These are phyloP conservation scores for Salvia splendens DNA, from an alignment of 257 asterid genomes.

Conservation along the genomic window DNA sequence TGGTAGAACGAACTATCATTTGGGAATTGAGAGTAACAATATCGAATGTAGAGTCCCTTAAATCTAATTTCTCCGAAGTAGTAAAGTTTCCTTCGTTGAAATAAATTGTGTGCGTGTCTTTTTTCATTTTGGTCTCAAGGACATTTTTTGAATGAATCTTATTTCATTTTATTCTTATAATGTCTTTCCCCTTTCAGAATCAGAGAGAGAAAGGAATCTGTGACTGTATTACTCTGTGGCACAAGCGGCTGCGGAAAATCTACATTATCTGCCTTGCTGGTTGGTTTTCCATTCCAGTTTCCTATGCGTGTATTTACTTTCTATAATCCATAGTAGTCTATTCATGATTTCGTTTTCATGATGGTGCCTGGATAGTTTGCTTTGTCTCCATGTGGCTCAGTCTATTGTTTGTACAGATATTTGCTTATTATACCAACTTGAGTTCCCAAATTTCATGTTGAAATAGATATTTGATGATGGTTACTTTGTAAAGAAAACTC, in stretches of 20 bases:
- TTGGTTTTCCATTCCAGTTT: slow-evolving; percentile 38
- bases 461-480: slow-evolving; percentile 2
- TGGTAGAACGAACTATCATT: background rate
- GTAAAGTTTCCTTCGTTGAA: background rate
- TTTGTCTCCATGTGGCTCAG: slow-evolving; percentile 15
- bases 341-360: slow-evolving; percentile 4
- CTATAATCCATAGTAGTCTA: background rate
- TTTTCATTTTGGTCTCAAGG: too few species aligned
- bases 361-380: slow-evolving; percentile 7
- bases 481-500: slow-evolving; percentile 5
- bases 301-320: slow-evolving; percentile 14
- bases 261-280: slow-evolving; percentile 98
- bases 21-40: background rate
- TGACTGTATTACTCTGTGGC: slow-evolving; percentile 89
- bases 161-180: slow-evolving; percentile 20
- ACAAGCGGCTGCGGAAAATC: slow-evolving; percentile 99
- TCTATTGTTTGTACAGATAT: slow-evolving; percentile 6
- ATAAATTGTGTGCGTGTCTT: background rate
- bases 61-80: background rate
- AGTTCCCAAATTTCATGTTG: slow-evolving; percentile 12
- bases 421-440: slow-evolving; percentile 8
- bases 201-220: slow-evolving; percentile 90
- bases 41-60: background rate
- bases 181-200: slow-evolving; percentile 54
- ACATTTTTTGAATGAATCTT: slow-evolving; percentile 20